A percentile compares a stretch with the other conserved stretches of the same genome.
Evolutionary conservation across 257 asterid species (phyloP).

Genomic region (Solanum chiquidenum): DNA sequence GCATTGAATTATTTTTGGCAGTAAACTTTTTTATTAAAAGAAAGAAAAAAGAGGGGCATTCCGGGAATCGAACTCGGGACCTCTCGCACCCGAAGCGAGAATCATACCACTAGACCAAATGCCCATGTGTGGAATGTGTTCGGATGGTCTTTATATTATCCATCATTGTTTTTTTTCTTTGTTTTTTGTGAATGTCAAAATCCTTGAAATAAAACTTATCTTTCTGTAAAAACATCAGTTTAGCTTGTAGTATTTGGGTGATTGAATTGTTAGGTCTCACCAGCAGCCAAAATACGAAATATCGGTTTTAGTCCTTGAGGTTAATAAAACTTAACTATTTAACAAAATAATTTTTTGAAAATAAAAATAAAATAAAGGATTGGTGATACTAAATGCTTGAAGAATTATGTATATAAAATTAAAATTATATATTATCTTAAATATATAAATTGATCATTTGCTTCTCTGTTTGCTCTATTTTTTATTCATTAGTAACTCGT

Average conservation of each 20-base stretch:
- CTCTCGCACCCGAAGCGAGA: conserved; percentile 81
- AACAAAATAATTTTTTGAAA: not conserved
- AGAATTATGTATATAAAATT: too few relatives aligned
- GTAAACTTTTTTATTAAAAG: too few relatives aligned
- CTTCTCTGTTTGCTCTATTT: too few relatives aligned
- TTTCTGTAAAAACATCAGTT: not conserved
- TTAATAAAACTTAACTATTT: not conserved
- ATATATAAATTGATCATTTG: too few relatives aligned
- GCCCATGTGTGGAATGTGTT: not conserved
- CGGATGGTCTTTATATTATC: too few relatives aligned
- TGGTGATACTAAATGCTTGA: too few relatives aligned
- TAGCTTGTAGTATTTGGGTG: not conserved
- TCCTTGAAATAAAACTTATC: not conserved
- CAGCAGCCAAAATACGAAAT: not conserved
- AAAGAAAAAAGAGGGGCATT: conserved; percentile 16
- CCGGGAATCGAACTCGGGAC: conserved; percentile 75
- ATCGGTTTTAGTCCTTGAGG: too few relatives aligned
- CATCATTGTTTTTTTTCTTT: too few relatives aligned
- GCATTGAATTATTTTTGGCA: too few relatives aligned
- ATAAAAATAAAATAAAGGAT: too few relatives aligned
- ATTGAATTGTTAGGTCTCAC: not conserved
- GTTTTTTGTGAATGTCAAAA: not conserved
- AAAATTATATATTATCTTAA: too few relatives aligned
- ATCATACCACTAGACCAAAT: conserved; percentile 77
- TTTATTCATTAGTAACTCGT: too few relatives aligned